Evolutionary conservation across 2,329 filamentous ascomycete genomes (phyloP), one percentile per base, ranked within the genome.

Genomic region (Metarhizium sp.): DNA sequence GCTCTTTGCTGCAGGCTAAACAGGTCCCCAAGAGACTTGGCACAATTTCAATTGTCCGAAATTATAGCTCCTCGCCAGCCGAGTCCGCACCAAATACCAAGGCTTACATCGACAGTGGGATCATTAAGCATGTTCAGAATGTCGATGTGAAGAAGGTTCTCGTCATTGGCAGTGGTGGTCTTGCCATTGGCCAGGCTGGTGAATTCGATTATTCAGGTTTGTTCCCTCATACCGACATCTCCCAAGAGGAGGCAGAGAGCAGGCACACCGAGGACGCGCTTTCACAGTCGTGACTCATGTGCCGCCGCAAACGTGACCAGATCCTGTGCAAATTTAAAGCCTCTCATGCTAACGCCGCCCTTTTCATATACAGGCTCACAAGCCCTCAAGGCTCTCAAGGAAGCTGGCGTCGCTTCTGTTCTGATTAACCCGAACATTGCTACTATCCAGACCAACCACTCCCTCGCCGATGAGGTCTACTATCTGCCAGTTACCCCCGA

Each of bases 391-490:
- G 94, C 94, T 43, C 80, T 99, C 59, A 97, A 96, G 75, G 92
- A 97, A 76, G 92, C 92, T 60, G 90, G 90, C 59, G 89, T 97
- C 58, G 76, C 86, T 63, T 96, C 92, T 10, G 88, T 97, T 55
- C 84, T 97, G 61, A 92, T 97, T 72, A 97, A 97, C 75, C 92
- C 92, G 66, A 97, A 97, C 72, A 97, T 97, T 71, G 92, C 92
- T 58, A 97, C 94, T 57, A 97, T 97, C 68, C 92, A 97, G 76
- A 97, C 92, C 64, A 91, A 95, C 72, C 92, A 97, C 79, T 86
- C 87, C 67, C 87, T 97, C 69, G 91, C 91, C 67, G 92, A 97
- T 69, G 92, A 97, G 76, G 88, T 97, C 67, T 97, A 97, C 80
- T 97, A 96, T 75, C 86, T 97, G 42, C 94, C 94, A 55, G 92